Conservation (phyloP, 2,329 filamentous ascomycete genomes). For the Fusarium austroafricanum region DNA sequence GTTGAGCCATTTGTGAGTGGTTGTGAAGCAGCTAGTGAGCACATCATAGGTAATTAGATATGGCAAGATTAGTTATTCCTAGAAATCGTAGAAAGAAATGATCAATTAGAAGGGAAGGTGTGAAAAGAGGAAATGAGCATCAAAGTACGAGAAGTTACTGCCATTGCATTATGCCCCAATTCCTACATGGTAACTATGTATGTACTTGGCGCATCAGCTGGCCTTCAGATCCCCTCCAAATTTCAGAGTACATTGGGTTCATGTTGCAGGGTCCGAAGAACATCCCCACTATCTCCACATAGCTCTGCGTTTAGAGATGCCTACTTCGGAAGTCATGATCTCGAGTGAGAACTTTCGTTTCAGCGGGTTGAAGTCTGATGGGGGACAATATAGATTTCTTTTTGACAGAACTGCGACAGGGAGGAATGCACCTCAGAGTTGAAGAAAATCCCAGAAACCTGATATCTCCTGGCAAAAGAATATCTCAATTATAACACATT, state of each 20-base stretch:
- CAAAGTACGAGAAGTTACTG: background rate
- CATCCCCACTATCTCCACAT: too few relatives aligned
- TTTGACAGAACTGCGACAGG: background rate
- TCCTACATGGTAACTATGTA: too few relatives aligned
- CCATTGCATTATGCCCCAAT: background rate
- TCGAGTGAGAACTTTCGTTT: background rate
- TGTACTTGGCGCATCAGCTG: conserved; percentile 26
- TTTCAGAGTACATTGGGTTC: too few relatives aligned
- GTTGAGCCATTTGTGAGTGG: conserved; percentile 20
- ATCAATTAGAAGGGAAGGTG: background rate
- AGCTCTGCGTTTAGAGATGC: conserved; percentile 16
- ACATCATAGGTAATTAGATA: conserved; percentile 26
- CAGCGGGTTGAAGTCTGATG: background rate
- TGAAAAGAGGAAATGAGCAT: background rate
- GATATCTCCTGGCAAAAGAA: too few relatives aligned
- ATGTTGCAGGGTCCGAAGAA: too few relatives aligned
- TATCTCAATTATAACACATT: too few relatives aligned
- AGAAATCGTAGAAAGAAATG: background rate
- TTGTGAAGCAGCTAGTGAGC: conserved; percentile 37
- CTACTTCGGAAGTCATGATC: background rate
- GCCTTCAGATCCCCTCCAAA: background rate
- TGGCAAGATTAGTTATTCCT: background rate
- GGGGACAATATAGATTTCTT: too few relatives aligned
- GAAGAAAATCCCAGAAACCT: too few relatives aligned
- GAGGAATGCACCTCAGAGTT: too few relatives aligned